A percentile compares a stretch with the other conserved stretches of the same genome.
phyloP scores from a whole-genome alignment of 148 eudicot genomes.

The Fagopyrum esculentum region DNA sequence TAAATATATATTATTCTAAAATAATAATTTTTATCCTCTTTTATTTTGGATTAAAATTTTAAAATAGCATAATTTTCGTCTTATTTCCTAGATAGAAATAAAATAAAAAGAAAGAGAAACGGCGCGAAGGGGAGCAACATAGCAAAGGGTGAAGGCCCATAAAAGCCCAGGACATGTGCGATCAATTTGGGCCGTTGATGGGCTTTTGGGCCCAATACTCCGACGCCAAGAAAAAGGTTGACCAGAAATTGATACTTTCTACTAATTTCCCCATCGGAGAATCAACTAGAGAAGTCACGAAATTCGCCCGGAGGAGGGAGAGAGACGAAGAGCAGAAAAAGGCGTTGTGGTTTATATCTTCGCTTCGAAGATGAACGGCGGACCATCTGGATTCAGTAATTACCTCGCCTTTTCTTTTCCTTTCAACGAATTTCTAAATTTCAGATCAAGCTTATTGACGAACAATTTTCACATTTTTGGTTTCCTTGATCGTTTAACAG shows the following conservation, averaged over 20 bases:
- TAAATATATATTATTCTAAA: no score
- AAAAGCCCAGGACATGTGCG: neutral
- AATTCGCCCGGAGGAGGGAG: constrained; percentile 2
- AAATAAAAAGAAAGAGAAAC: no score
- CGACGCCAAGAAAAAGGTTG: neutral
- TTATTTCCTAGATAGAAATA: no score
- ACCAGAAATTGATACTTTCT: neutral
- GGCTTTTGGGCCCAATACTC: neutral
- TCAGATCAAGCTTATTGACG: constrained; percentile 6
- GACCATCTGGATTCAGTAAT: constrained; percentile 50
- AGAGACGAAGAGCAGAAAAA: neutral
- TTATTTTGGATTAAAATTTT: no score
- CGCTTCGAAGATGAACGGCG: constrained; percentile 41
- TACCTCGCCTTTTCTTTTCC: neutral
- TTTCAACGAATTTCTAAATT: neutral
- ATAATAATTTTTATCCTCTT: no score
- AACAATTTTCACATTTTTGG: neutral
- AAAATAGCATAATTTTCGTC: no score
- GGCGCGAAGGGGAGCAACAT: no score
- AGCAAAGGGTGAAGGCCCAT: neutral
- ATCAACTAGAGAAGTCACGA: constrained; percentile 1
- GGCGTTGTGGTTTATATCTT: neutral
- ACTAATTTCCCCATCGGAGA: neutral
- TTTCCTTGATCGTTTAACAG: constrained; percentile 29
- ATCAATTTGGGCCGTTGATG: neutral